phyloP scores from a whole-genome alignment of 2,329 filamentous ascomycete genomes.

The Phaeoacremonium minimum region DNA sequence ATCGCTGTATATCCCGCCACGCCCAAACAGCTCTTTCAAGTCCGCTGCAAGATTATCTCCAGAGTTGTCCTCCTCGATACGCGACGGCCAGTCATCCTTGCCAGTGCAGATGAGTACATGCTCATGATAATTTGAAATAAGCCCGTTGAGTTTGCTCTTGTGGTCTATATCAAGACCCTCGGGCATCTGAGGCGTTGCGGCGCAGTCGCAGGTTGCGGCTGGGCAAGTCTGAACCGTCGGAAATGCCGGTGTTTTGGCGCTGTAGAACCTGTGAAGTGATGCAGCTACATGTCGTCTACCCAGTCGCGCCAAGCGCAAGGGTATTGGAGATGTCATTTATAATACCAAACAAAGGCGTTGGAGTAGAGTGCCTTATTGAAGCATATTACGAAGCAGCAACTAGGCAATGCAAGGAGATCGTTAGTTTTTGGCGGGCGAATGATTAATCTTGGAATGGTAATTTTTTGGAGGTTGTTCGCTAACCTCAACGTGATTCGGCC shows the following conservation, averaged over 20 bases:
- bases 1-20: constrained; percentile 63
- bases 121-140: constrained; percentile 73
- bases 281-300: background rate
- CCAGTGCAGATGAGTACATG: constrained; percentile 84
- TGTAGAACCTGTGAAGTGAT: constrained; percentile 2
- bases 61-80: constrained; percentile 76
- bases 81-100: constrained; percentile 73
- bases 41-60: constrained; percentile 65
- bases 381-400: too few relatives aligned
- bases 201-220: constrained; percentile 70
- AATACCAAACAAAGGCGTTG: too few relatives aligned
- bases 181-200: constrained; percentile 60
- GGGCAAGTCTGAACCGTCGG: constrained; percentile 59
- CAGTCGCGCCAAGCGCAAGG: constrained; percentile 1
- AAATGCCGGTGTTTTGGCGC: constrained; percentile 21
- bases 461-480: too few relatives aligned
- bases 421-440: too few relatives aligned
- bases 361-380: too few relatives aligned
- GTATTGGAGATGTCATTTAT: too few relatives aligned
- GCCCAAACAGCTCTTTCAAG: constrained; percentile 65
- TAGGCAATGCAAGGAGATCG: too few relatives aligned
- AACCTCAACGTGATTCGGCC: too few relatives aligned
- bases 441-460: too few relatives aligned
- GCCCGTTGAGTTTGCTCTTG: constrained; percentile 65
- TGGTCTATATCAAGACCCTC: constrained; percentile 71